Percentiles rank a stretch among this genome's conserved stretches.
Evolutionary conservation across 345 rosid species (phyloP).

Genomic region (Eucalyptus virginea): DNA sequence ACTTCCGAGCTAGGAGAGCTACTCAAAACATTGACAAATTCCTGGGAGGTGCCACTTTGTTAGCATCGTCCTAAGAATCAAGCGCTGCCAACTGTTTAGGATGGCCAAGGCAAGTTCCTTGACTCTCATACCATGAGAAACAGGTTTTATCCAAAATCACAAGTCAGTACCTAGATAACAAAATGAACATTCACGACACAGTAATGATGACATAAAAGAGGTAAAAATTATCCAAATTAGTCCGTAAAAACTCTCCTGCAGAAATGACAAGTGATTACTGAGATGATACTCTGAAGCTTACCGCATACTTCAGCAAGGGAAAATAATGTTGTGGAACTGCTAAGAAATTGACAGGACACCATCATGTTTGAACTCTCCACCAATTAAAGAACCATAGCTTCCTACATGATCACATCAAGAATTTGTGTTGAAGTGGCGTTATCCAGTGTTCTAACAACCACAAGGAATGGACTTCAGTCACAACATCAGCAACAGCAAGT

Average conservation of each 20-base stretch:
- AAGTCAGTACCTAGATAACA: not conserved
- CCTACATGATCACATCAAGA: not conserved
- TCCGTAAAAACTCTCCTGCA: not conserved
- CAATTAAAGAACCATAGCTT: not conserved
- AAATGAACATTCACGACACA: not conserved
- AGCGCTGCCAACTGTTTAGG: not conserved
- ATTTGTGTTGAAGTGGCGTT: not conserved
- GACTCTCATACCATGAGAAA: not conserved
- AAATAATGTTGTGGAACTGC: not conserved
- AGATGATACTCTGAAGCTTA: not conserved
- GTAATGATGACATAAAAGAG: not conserved
- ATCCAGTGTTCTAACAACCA: too few relatives aligned
- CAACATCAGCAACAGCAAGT: too few relatives aligned
- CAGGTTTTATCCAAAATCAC: not conserved
- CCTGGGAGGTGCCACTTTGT: constrained; percentile 5
- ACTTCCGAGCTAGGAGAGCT: not conserved
- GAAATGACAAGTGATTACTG: not conserved
- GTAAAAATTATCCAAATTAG: not conserved
- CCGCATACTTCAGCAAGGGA: not conserved
- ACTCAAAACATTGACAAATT: not conserved
- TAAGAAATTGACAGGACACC: not conserved
- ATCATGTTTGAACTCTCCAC: not conserved
- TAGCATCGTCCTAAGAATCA: not conserved
- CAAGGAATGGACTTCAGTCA: too few relatives aligned
- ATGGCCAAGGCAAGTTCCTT: not conserved